Evolutionary conservation across 2,329 filamentous ascomycete species (phyloP), one percentile per base, ranked within the genome.

Genomic region (Pseudogymnoascus sp.): DNA sequence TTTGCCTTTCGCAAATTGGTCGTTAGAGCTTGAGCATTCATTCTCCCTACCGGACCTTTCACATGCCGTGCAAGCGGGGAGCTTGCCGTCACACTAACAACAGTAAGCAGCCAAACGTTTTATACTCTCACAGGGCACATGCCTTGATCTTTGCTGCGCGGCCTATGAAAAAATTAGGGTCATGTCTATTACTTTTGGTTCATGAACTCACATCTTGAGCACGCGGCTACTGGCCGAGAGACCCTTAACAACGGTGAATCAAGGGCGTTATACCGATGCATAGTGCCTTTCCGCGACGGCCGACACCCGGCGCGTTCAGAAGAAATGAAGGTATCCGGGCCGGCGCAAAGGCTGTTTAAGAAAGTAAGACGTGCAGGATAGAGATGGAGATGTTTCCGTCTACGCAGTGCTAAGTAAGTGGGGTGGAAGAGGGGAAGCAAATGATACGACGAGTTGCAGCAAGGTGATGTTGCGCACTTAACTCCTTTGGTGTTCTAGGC

Each of bases 1-100:
- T 74, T 97, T 97, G 64, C 94, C 94, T 65, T 92, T 83, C 0
- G 93, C 92, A 74, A 97, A 97, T 73, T 97, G 92, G 71, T 97
- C 93, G 70, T 95, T 97, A 6, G 92, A 92, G 61, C 92, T 92
- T 6, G 92, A 96, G 73, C 94, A 99, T 72, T 95, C 92, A 63
- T 81, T 86, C 61, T 89, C 86, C 64, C 91, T 88, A 30, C 92
- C 92, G 12, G 91, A 90, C 75, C 92, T 92, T 74, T 97, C 93
- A 72, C 94, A 97, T 16, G 93, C 93, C 6, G 92, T 95, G 72
- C 94, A 99, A 6, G 92, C 92, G 9, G 94, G 94, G 37, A 97
- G 79, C 74, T 97, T 97, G 64, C 94, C 93, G 76, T 97, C 94
- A 71, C 94, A 99, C 85, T 88, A 70, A 18, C 39, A 33, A 47